Conservation (phyloP, 2,329 filamentous ascomycete genomes). For the Verticillium nonalfalfae region DNA sequence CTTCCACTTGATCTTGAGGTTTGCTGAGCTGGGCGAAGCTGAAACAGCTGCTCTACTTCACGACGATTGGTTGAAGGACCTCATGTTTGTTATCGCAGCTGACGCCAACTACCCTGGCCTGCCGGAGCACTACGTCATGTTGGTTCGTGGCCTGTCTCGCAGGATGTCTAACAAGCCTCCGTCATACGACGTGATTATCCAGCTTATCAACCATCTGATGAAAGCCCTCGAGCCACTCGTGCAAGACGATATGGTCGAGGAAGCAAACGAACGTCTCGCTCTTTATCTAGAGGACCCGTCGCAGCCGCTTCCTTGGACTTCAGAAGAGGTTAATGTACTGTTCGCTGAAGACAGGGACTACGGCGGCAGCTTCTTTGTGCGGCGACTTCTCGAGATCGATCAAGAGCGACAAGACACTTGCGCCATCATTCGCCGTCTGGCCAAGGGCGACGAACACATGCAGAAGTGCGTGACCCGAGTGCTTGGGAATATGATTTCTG, state of each 20-base stretch:
- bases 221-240: slow-evolving; percentile 32
- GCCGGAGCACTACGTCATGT: slow-evolving; percentile 53
- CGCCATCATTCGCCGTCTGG: slow-evolving; percentile 50
- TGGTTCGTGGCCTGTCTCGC: slow-evolving; percentile 15
- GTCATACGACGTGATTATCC: slow-evolving; percentile 47
- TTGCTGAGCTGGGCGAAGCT: slow-evolving; percentile 53
- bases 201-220: slow-evolving; percentile 39
- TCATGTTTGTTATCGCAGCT: slow-evolving; percentile 55
- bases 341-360: slow-evolving; percentile 31
- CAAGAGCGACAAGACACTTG: slow-evolving; percentile 46
- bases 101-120: slow-evolving; percentile 39
- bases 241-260: slow-evolving; percentile 24
- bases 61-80: slow-evolving; percentile 51
- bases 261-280: slow-evolving; percentile 29
- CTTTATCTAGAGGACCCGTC: slow-evolving; percentile 20
- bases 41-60: slow-evolving; percentile 56
- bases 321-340: slow-evolving; percentile 38
- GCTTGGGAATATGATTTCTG: slow-evolving; percentile 46
- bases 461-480: slow-evolving; percentile 46
- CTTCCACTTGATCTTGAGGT: slow-evolving; percentile 63
- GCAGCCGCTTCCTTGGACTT: slow-evolving; percentile 34
- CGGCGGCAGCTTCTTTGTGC: slow-evolving; percentile 49
- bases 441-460: slow-evolving; percentile 44
- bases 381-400: slow-evolving; percentile 59
- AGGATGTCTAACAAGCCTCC: slow-evolving; percentile 29